Conservation (phyloP, 2,329 filamentous ascomycete genomes). For the Fusarium veterinarium region DNA sequence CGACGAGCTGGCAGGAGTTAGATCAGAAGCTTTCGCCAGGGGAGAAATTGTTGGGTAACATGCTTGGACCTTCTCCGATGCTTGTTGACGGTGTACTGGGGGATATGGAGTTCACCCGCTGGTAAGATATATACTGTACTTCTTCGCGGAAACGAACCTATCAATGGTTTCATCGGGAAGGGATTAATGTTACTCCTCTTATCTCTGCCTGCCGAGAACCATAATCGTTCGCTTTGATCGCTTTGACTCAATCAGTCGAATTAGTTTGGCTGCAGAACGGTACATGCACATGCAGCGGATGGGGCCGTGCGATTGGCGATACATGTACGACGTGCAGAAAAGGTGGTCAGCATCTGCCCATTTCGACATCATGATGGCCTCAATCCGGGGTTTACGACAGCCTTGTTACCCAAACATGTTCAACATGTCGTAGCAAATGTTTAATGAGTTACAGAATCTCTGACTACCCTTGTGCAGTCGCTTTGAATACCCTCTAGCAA, state of each 20-base stretch:
- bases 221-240: neutral
- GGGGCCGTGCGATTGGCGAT: neutral
- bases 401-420: rapidly evolving
- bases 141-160: neutral
- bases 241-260: neutral
- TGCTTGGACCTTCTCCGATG: neutral
- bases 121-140: no score
- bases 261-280: neutral
- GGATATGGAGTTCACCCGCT: neutral
- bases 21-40: neutral
- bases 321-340: conserved; percentile 1
- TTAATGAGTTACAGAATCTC: no score
- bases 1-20: rapidly evolving
- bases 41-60: neutral
- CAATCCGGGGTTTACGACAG: neutral
- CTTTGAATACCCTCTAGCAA: no score
- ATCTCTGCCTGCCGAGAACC: neutral
- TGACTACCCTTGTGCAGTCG: no score
- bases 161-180: neutral
- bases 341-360: conserved; percentile 25
- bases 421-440: neutral
- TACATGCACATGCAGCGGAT: neutral
- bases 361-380: neutral
- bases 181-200: neutral
- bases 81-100: rapidly evolving